Evolutionary conservation across 2,329 filamentous ascomycete genomes (phyloP).

Genomic region (Pseudofabraea citricarpa): DNA sequence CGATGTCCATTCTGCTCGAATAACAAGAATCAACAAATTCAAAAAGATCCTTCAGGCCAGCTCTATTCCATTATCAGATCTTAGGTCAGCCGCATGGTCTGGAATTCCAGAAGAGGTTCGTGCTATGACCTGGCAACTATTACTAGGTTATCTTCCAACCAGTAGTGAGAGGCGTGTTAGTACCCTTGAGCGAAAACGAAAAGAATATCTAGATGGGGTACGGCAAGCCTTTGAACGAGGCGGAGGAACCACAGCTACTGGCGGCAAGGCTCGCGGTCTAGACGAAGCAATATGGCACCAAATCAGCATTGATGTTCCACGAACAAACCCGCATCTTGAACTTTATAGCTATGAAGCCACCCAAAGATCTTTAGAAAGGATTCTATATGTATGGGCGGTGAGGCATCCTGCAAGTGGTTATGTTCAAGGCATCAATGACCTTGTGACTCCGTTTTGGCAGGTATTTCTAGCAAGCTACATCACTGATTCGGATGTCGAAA

Average conservation of each 20-base stretch:
- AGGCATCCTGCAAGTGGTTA: constrained; percentile 96
- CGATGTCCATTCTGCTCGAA: constrained; percentile 80
- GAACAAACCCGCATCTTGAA: constrained; percentile 93
- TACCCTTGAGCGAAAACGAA: constrained; percentile 88
- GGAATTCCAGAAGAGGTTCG: constrained; percentile 92
- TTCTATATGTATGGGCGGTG: constrained; percentile 96
- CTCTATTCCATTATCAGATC: constrained; percentile 77
- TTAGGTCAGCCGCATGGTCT: constrained; percentile 86
- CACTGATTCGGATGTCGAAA: constrained; percentile 86
- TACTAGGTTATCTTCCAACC: constrained; percentile 94
- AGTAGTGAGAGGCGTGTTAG: constrained; percentile 89
- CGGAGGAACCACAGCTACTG: constrained; percentile 38
- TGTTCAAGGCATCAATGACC: constrained; percentile 96
- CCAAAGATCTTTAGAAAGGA: constrained; percentile 87
- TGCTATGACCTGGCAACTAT: constrained; percentile 97
- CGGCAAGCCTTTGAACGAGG: constrained; percentile 65
- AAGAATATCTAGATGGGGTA: constrained; percentile 94
- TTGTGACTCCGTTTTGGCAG: constrained; percentile 97
- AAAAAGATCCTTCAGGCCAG: constrained; percentile 92
- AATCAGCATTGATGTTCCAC: constrained; percentile 95
- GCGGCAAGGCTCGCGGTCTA: constrained; percentile 58
- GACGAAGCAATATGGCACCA: constrained; percentile 99
- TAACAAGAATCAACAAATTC: constrained; percentile 96
- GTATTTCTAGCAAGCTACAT: constrained; percentile 95
- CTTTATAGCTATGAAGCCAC: constrained; percentile 96